phyloP scores from a whole-genome alignment of 805 yeast species.

The Lipomyces yamadae region DNA sequence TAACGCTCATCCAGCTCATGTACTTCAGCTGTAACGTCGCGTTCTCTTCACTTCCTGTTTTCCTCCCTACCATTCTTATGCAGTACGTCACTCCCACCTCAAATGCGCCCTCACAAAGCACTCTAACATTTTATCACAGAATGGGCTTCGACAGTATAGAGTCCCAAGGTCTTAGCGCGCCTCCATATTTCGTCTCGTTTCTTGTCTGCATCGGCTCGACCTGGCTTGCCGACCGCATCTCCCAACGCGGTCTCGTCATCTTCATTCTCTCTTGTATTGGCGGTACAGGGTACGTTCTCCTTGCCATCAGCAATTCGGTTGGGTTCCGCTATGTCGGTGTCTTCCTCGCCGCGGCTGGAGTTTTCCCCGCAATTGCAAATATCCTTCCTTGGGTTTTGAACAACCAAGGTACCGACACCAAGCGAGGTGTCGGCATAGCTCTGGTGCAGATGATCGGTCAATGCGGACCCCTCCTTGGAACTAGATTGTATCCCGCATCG shows the following conservation, averaged over 20 bases:
- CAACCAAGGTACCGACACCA: constrained; percentile 9
- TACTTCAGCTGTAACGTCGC: constrained; percentile 10
- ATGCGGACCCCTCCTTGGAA: constrained; percentile 5
- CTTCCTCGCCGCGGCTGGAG: constrained; percentile 8
- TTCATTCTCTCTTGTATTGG: constrained; percentile 5
- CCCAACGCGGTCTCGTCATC: constrained; percentile 8
- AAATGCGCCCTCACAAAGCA: not conserved
- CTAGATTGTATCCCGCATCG: constrained; percentile 2
- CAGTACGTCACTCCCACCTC: not conserved
- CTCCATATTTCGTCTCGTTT: not conserved
- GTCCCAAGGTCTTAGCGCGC: constrained; percentile 5
- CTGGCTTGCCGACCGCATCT: constrained; percentile 10
- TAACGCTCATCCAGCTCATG: constrained; percentile 5
- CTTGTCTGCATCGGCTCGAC: constrained; percentile 5
- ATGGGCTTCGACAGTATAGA: not conserved
- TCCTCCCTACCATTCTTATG: constrained; percentile 4
- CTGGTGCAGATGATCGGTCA: not conserved
- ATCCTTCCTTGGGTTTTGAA: constrained; percentile 5
- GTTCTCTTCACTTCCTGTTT: constrained; percentile 6
- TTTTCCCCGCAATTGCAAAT: constrained; percentile 5
- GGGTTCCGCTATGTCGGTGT: constrained; percentile 7
- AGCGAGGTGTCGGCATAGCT: constrained; percentile 7
- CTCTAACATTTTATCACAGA: constrained; percentile 1
- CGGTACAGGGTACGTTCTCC: constrained; percentile 4
- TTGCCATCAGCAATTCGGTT: not conserved